phyloP scores from a whole-genome alignment of 139 green algal species.

The Chlorella vulgaris region DNA sequence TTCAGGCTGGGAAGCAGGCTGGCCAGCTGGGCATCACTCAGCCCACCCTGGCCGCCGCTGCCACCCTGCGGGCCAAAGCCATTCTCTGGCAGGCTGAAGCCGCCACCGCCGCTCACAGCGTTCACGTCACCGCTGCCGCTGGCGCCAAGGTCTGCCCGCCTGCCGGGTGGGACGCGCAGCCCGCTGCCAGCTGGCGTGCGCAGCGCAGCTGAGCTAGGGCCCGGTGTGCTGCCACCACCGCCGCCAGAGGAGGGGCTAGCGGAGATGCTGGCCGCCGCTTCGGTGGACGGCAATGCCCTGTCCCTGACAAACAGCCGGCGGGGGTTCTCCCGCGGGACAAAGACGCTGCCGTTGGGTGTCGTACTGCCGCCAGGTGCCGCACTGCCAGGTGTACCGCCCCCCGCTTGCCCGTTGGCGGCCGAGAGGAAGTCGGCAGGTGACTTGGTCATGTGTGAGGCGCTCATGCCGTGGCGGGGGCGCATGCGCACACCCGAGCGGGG shows the following conservation, averaged over 20 bases:
- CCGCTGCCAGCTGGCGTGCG: constrained; percentile 27
- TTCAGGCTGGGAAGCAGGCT: constrained; percentile 39
- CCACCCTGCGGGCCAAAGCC: constrained; percentile 11
- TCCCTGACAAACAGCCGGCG: constrained; percentile 83
- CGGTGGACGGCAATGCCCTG: constrained; percentile 63
- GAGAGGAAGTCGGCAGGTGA: constrained; percentile 39
- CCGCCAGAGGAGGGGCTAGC: constrained; percentile 22
- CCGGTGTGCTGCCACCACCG: no score
- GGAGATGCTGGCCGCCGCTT: constrained; percentile 14
- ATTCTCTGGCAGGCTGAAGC: no score
- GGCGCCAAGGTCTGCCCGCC: background rate
- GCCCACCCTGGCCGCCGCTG: background rate
- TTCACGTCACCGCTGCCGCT: background rate
- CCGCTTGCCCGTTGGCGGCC: background rate
- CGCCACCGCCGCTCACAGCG: background rate
- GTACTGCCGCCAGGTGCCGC: constrained; percentile 10
- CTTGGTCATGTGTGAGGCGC: constrained; percentile 31
- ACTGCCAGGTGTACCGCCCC: background rate
- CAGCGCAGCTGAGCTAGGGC: background rate
- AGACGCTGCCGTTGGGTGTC: constrained; percentile 42
- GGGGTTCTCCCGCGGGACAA: constrained; percentile 80
- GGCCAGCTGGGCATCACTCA: constrained; percentile 34
- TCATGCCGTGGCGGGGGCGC: constrained; percentile 37
- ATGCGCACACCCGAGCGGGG: constrained; percentile 59
- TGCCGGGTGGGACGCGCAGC: constrained; percentile 36